phyloP scores from a whole-genome alignment of 2,329 filamentous ascomycete genomes.

The Ophiocordyceps unilateralis region DNA sequence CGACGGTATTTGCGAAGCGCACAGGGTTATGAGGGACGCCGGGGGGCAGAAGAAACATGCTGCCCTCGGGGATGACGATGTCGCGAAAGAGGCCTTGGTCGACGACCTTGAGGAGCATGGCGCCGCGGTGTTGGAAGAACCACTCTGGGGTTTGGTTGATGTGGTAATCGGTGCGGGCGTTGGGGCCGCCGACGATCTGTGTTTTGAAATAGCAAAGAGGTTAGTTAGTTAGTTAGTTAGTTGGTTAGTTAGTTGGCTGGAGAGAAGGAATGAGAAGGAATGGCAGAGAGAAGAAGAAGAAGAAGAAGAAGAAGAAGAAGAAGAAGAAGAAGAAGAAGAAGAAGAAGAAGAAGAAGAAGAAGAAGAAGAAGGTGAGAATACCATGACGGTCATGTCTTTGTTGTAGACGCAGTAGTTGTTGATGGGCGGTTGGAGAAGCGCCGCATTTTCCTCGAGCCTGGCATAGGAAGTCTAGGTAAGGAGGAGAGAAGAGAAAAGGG shows the following conservation, averaged over 20 bases:
- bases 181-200: slow-evolving; percentile 84
- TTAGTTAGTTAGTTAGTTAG: too few species aligned
- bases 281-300: too few species aligned
- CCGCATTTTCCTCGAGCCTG: slow-evolving; percentile 82
- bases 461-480: background rate
- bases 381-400: slow-evolving; percentile 67
- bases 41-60: slow-evolving; percentile 83
- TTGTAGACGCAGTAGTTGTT: slow-evolving; percentile 98
- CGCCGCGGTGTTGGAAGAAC: slow-evolving; percentile 93
- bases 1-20: slow-evolving; percentile 84
- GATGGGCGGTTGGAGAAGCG: slow-evolving; percentile 82
- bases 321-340: too few species aligned
- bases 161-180: slow-evolving; percentile 93
- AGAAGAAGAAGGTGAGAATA: slow-evolving; percentile 9
- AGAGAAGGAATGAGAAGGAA: too few species aligned
- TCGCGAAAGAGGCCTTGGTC: slow-evolving; percentile 59
- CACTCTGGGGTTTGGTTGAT: slow-evolving; percentile 93
- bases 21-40: slow-evolving; percentile 96
- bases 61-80: slow-evolving; percentile 78
- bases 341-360: too few species aligned
- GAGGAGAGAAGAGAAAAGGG: background rate
- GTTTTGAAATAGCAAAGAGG: too few species aligned
- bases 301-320: too few species aligned
- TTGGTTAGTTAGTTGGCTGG: too few species aligned
- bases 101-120: slow-evolving; percentile 86